These are phyloP conservation scores for Benincasa hispida DNA, from an alignment of 306 rosid species.

Conservation along the genomic window DNA sequence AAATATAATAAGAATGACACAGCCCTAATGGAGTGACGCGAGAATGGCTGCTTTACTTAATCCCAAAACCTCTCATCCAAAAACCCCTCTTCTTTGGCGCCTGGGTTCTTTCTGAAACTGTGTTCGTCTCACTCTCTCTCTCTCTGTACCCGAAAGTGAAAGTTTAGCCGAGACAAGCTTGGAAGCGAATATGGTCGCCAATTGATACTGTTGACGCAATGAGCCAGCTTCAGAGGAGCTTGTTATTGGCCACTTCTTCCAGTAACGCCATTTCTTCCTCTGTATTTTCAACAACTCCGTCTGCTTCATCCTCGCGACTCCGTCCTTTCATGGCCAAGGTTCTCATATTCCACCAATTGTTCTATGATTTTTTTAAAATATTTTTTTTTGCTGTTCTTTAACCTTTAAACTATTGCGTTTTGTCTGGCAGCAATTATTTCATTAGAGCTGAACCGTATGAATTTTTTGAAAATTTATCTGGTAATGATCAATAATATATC, in stretches of 20 bases:
- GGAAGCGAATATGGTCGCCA: background rate
- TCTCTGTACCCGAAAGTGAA: background rate
- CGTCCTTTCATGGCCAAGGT: constrained; percentile 44
- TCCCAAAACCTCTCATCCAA: background rate
- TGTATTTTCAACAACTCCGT: constrained; percentile 14
- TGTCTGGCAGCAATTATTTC: background rate
- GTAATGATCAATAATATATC: background rate
- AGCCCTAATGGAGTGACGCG: background rate
- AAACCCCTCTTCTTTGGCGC: background rate
- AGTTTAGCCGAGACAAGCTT: background rate
- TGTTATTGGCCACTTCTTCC: constrained; percentile 21
- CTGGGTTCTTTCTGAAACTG: background rate
- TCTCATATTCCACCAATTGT: background rate
- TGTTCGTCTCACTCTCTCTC: background rate
- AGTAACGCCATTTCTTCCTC: constrained; percentile 18
- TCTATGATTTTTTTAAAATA: background rate
- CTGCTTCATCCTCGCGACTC: constrained; percentile 26
- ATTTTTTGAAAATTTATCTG: background rate
- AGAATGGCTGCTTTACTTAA: background rate
- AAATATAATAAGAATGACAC: background rate
- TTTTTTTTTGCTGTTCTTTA: background rate
- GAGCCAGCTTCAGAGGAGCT: constrained; percentile 47
- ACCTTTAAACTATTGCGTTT: background rate
- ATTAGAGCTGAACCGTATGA: background rate
- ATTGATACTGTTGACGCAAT: constrained; percentile 26